Base-by-base conservation (phyloP, 441 rosid species). In the Eruca vesicaria region DNA sequence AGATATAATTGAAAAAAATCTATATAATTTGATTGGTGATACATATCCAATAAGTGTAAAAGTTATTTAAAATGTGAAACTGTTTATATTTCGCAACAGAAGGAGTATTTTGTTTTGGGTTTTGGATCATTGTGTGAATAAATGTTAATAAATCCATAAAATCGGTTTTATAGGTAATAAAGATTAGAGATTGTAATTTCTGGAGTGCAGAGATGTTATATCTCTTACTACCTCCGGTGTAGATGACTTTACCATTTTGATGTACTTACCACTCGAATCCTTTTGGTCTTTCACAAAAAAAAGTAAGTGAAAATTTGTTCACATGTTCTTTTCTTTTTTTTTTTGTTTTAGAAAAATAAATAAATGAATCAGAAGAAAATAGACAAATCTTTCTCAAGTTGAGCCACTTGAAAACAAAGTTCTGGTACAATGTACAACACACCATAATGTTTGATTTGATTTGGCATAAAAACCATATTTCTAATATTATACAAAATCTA, bases 381-480 rank as follows among this genome's bases (percentile, higher is more conserved):
- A 69, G 66, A 63, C 71, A 76, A 43, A 63, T 63, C 7, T 14
- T 53, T 38, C 59, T 29, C 74, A 75, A 69, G 70, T 55, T 63
- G 70, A 76, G 55, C 31, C 79, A 69, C 75, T 31, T 63, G 53
- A 56, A 63, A 70, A 76, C 79, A 57, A 64, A 15, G 12, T 9
- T 69, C 33, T 16, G 11, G 71, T 76, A 76, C 79, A 63, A 76
- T 64, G 75, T 57, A 71, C 73, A 77, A 71, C 65, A 71, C 77
- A 71, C 72, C 76, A 33, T 66, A 35, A 71, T 71, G 77, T 77
- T 71, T 71, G 63, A 77, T 71, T 77, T 71, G 72, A 65, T 77
- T 77, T 71, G 72, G 80, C 68, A 77, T 26, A 16, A 71, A 63
- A 71, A 58, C 80, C 31, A 77, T 20, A 65, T 58, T 66, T 77